phyloP scores from a whole-genome alignment of 2,329 filamentous ascomycete genomes.

The Aspergillus arachidicola region DNA sequence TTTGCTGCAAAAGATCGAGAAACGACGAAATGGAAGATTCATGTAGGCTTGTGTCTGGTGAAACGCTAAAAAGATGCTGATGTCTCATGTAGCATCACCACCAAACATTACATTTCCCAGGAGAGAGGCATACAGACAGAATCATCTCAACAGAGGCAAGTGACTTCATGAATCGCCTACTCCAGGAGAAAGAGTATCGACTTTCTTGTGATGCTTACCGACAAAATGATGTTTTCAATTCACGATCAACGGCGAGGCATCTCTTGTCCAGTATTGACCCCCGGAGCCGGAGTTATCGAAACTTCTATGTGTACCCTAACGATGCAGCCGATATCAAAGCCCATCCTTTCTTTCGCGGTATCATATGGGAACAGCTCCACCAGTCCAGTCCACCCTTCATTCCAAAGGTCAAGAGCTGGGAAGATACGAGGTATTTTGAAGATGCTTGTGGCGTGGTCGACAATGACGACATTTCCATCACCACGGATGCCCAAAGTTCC shows the following conservation, averaged over 20 bases:
- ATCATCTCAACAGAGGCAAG: slow-evolving; percentile 71
- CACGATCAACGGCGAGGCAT: slow-evolving; percentile 32
- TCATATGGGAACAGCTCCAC: slow-evolving; percentile 78
- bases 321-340: slow-evolving; percentile 88
- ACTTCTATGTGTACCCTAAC: slow-evolving; percentile 74
- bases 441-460: slow-evolving; percentile 63
- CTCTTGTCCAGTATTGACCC: slow-evolving; percentile 34
- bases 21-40: slow-evolving; percentile 82
- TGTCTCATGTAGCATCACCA: slow-evolving; percentile 65
- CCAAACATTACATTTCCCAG: slow-evolving; percentile 70
- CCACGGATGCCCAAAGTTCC: slow-evolving; percentile 11
- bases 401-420: slow-evolving; percentile 67
- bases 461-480: slow-evolving; percentile 15
- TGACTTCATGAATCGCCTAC: slow-evolving; percentile 72
- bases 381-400: slow-evolving; percentile 74
- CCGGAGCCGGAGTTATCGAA: slow-evolving; percentile 46
- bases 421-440: slow-evolving; percentile 89
- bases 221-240: slow-evolving; percentile 59
- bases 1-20: slow-evolving; percentile 82
- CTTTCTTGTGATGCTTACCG: slow-evolving; percentile 77
- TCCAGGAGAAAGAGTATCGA: slow-evolving; percentile 73
- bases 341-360: slow-evolving; percentile 81
- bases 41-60: slow-evolving; percentile 55
- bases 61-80: neutral
- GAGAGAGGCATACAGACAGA: slow-evolving; percentile 53